These are phyloP conservation scores for Septoria petroselini DNA, from an alignment of 2,329 filamentous ascomycete species.

Conservation along the genomic window DNA sequence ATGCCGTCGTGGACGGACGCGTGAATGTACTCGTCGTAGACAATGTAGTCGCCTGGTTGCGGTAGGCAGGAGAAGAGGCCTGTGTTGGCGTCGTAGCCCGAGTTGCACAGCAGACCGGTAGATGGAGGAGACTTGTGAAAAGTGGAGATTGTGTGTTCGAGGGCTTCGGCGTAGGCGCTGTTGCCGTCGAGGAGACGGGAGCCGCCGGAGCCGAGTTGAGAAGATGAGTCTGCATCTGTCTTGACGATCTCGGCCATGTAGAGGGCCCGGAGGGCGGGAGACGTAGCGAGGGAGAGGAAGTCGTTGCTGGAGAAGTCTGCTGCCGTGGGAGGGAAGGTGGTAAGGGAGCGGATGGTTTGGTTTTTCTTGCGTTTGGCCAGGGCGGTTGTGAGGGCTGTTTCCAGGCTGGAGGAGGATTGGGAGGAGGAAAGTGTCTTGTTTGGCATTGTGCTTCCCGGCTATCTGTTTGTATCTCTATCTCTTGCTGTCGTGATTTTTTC, in stretches of 20 bases:
- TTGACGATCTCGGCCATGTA: no score
- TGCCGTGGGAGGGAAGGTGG: conserved; percentile 41
- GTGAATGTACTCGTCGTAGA: conserved; percentile 74
- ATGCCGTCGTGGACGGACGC: conserved; percentile 78
- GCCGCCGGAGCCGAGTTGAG: conserved; percentile 54
- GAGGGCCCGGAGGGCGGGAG: conserved; percentile 45
- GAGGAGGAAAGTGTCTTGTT: not conserved
- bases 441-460: not conserved
- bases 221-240: conserved; percentile 35
- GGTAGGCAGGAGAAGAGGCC: conserved; percentile 50
- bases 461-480: no score
- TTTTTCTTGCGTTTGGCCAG: conserved; percentile 43
- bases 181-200: conserved; percentile 66
- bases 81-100: conserved; percentile 51
- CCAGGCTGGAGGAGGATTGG: conserved; percentile 17
- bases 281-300: conserved; percentile 58
- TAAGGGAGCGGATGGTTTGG: conserved; percentile 48
- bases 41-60: conserved; percentile 50
- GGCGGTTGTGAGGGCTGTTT: conserved; percentile 30
- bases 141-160: conserved; percentile 56
- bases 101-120: conserved; percentile 59
- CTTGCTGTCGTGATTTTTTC: no score
- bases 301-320: conserved; percentile 65
- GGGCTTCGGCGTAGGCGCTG: conserved; percentile 56
- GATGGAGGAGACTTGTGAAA: conserved; percentile 56